Conservation (phyloP, 2,329 filamentous ascomycete species). For the Phialocephala subalpina region DNA sequence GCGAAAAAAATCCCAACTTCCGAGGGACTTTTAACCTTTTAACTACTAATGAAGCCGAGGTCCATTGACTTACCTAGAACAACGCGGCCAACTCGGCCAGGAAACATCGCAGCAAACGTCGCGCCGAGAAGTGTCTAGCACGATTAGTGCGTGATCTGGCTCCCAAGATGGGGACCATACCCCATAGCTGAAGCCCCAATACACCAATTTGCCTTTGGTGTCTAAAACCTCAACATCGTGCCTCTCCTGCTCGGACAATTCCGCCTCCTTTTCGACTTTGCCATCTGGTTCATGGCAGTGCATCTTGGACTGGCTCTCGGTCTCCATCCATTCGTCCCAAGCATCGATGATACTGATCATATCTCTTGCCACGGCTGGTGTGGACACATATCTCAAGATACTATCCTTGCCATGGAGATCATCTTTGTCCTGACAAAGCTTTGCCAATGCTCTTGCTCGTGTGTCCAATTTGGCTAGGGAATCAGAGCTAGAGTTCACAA, state of each 20-base stretch:
- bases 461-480: conserved; percentile 55
- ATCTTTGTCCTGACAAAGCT: conserved; percentile 49
- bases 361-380: conserved; percentile 46
- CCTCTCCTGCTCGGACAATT: neutral
- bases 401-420: conserved; percentile 37
- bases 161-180: conserved; percentile 24
- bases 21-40: too few relatives aligned
- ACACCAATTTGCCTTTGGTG: conserved; percentile 44
- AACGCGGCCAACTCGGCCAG: conserved; percentile 51
- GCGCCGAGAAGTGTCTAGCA: conserved; percentile 48
- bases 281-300: neutral
- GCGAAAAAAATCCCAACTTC: too few relatives aligned
- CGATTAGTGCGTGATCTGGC: conserved; percentile 8
- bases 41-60: too few relatives aligned
- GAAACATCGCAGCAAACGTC: conserved; percentile 55
- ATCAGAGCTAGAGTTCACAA: conserved; percentile 56
- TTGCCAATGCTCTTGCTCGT: conserved; percentile 51
- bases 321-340: conserved; percentile 41
- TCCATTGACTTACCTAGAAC: conserved; percentile 40
- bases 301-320: neutral
- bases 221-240: conserved; percentile 19
- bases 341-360: conserved; percentile 47
- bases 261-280: neutral
- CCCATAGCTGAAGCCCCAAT: conserved; percentile 60
- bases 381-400: conserved; percentile 41